Conservation (phyloP, 31 red algal species). For the Odonthalia washingtoniensis region DNA sequence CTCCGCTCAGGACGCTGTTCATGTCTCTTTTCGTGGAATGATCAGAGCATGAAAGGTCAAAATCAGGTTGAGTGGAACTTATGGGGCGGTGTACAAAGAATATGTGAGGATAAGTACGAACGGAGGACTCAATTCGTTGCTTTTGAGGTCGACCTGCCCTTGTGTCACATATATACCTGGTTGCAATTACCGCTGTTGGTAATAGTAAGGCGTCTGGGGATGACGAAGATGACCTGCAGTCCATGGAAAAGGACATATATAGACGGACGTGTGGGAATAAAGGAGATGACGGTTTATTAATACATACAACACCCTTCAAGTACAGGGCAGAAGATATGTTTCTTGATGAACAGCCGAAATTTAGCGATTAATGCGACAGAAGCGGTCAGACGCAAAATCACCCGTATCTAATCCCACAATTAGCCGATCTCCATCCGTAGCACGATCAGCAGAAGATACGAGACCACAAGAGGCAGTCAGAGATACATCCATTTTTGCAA, state of each 20-base stretch:
- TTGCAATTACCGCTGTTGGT: neutral
- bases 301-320: slow-evolving; percentile 5
- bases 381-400: neutral
- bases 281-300: neutral
- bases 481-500: neutral
- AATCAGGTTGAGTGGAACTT: neutral
- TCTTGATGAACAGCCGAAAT: slow-evolving; percentile 1
- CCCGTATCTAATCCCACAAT: neutral
- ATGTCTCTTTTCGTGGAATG: too few species aligned
- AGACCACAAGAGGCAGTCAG: neutral
- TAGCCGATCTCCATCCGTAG: neutral
- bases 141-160: neutral
- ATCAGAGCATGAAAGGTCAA: neutral
- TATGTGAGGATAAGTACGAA: neutral
- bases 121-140: neutral
- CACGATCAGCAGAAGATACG: neutral
- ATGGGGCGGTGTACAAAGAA: neutral
- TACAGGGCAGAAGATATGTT: slow-evolving; percentile 1
- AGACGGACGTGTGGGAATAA: neutral
- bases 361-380: neutral
- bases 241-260: neutral
- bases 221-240: neutral
- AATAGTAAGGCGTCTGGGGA: neutral
- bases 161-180: neutral
- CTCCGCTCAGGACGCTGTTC: too few species aligned